These are phyloP conservation scores for Stipa capillata DNA, from an alignment of 176 grass and related monocot species.

Conservation along the genomic window DNA sequence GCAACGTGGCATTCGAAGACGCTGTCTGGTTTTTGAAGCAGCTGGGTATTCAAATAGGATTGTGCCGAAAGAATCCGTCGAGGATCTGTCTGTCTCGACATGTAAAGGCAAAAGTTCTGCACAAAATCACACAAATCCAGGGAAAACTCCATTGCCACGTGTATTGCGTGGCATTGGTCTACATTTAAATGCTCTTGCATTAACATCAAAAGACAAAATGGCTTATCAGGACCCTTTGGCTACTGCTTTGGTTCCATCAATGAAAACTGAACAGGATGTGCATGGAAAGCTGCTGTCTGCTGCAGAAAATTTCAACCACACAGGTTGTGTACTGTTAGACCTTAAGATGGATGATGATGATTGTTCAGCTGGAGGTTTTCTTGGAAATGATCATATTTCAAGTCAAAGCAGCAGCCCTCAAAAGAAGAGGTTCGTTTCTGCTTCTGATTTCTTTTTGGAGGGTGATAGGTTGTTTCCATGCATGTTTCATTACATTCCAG, in stretches of 20 bases:
- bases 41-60: slow-evolving; percentile 41
- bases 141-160: slow-evolving; percentile 27
- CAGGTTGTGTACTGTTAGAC: too few species aligned
- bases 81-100: slow-evolving; percentile 20
- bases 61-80: slow-evolving; percentile 14
- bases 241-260: slow-evolving; percentile 39
- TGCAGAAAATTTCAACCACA: slow-evolving; percentile 39
- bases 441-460: background rate
- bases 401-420: slow-evolving; percentile 71
- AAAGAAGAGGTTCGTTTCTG: slow-evolving; percentile 66
- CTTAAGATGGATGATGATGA: slow-evolving; percentile 42
- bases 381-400: slow-evolving; percentile 46
- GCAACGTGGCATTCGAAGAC: slow-evolving; percentile 83
- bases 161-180: slow-evolving; percentile 77
- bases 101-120: slow-evolving; percentile 51
- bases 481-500: background rate
- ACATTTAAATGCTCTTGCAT: slow-evolving; percentile 83
- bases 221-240: too few species aligned
- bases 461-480: background rate
- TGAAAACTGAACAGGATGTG: slow-evolving; percentile 37
- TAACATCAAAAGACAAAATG: slow-evolving; percentile 62
- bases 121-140: slow-evolving; percentile 28
- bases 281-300: slow-evolving; percentile 33
- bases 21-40: slow-evolving; percentile 86
- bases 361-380: slow-evolving; percentile 35